Percentiles rank a stretch among this genome's conserved stretches.
phyloP scores from a whole-genome alignment of 129 eudicot genomes.

The Flaveria linearis region DNA sequence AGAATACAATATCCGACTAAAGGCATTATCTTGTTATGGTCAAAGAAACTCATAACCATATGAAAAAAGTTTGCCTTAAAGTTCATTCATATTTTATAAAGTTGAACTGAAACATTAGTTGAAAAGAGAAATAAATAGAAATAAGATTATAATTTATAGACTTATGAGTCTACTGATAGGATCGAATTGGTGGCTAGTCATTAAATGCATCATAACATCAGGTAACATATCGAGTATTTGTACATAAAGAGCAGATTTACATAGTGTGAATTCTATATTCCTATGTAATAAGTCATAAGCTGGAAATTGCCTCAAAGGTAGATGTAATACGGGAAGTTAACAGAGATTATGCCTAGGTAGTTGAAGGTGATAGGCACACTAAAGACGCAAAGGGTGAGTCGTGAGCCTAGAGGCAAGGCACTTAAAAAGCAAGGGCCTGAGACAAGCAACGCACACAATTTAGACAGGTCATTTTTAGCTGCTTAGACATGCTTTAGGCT shows the following conservation, averaged over 20 bases:
- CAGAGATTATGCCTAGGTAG: neutral
- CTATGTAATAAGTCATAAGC: neutral
- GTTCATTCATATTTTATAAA: neutral
- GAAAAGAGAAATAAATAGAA: neutral
- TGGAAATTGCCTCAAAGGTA: neutral
- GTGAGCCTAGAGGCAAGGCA: no score
- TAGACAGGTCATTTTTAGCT: no score
- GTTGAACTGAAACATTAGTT: neutral
- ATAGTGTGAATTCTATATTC: neutral
- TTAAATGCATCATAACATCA: neutral
- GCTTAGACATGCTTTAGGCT: no score
- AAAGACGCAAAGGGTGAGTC: no score
- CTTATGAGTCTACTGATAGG: neutral
- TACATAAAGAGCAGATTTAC: conserved; percentile 3
- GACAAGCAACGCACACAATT: no score
- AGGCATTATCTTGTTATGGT: neutral
- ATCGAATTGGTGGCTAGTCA: neutral
- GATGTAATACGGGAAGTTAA: neutral
- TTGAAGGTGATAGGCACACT: no score
- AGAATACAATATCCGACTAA: neutral
- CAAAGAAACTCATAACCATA: neutral
- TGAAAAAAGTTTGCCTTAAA: neutral
- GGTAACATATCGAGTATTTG: neutral
- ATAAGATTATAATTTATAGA: neutral
- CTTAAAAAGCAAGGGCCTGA: no score